Conservation (phyloP, 768 basidiomycete species). For the Leccinum barrowsii region DNA sequence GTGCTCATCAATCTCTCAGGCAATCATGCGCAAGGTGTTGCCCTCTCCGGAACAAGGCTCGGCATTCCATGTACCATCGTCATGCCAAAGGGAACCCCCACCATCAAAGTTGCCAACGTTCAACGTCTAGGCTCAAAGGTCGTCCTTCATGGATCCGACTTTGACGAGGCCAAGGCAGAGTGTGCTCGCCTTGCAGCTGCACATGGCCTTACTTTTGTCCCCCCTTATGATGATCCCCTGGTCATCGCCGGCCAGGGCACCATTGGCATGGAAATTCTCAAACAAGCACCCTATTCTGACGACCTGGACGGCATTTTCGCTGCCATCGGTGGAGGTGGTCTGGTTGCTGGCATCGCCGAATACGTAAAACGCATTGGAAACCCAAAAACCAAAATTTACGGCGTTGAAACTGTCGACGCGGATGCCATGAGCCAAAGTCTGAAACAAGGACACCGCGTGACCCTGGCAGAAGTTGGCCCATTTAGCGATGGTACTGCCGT, state of each 20-base stretch:
- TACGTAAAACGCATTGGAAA: slow-evolving; percentile 92
- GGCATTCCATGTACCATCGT: slow-evolving; percentile 97
- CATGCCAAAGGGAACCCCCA: slow-evolving; percentile 93
- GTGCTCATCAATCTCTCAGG: slow-evolving; percentile 45
- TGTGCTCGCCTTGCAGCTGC: slow-evolving; percentile 78
- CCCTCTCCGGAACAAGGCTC: slow-evolving; percentile 85
- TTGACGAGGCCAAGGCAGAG: slow-evolving; percentile 94
- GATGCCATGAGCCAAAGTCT: slow-evolving; percentile 91
- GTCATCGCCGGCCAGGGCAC: slow-evolving; percentile 98
- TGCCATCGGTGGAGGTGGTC: slow-evolving; percentile 91
- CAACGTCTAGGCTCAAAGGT: slow-evolving; percentile 94
- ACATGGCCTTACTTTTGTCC: slow-evolving; percentile 85
- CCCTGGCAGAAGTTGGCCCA: slow-evolving; percentile 85
- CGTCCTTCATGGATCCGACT: slow-evolving; percentile 86
- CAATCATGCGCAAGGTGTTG: slow-evolving; percentile 98
- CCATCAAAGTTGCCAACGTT: slow-evolving; percentile 95
- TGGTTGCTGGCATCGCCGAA: slow-evolving; percentile 85
- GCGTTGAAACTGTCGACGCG: slow-evolving; percentile 93
- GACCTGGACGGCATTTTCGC: slow-evolving; percentile 82
- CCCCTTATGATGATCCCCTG: slow-evolving; percentile 95
- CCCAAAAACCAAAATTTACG: slow-evolving; percentile 76
- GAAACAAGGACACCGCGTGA: slow-evolving; percentile 75
- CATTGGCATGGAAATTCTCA: slow-evolving; percentile 89
- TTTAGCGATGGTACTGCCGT: slow-evolving; percentile 99
- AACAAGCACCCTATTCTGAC: slow-evolving; percentile 77